These are phyloP conservation scores for Alternaria sp. DNA, from an alignment of 2,329 filamentous ascomycete species.

Conservation along the genomic window DNA sequence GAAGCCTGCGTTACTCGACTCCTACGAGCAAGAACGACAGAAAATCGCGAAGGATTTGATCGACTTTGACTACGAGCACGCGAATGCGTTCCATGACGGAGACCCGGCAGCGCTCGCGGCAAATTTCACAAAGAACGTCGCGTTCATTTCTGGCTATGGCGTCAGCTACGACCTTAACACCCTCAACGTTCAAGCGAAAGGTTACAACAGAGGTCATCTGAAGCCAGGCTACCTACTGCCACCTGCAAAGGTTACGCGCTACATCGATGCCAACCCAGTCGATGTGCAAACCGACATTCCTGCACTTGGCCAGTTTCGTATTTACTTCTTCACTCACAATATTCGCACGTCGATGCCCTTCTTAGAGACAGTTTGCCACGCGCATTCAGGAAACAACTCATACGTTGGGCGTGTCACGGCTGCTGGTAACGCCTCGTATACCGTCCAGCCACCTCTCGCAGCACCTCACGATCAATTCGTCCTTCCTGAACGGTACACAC, in stretches of 20 bases:
- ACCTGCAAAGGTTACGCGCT: slow-evolving; percentile 76
- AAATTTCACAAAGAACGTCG: slow-evolving; percentile 75
- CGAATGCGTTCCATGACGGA: slow-evolving; percentile 65
- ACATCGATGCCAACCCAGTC: slow-evolving; percentile 80
- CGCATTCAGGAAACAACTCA: slow-evolving; percentile 61
- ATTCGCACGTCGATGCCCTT: slow-evolving; percentile 65
- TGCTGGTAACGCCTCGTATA: slow-evolving; percentile 70
- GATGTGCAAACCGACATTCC: slow-evolving; percentile 82
- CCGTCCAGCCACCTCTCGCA: slow-evolving; percentile 64
- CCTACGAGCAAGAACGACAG: slow-evolving; percentile 54
- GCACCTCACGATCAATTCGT: slow-evolving; percentile 72
- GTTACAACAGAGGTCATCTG: slow-evolving; percentile 57
- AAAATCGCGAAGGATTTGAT: slow-evolving; percentile 57
- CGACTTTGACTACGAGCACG: slow-evolving; percentile 59
- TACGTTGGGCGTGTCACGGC: slow-evolving; percentile 68
- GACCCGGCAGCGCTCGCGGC: slow-evolving; percentile 70
- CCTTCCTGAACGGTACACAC: slow-evolving; percentile 73
- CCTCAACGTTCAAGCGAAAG: slow-evolving; percentile 67
- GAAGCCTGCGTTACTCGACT: slow-evolving; percentile 49
- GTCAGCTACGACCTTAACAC: slow-evolving; percentile 72
- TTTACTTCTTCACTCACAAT: slow-evolving; percentile 75
- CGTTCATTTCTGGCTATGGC: slow-evolving; percentile 77
- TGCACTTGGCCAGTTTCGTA: slow-evolving; percentile 78
- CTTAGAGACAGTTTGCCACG: slow-evolving; percentile 66
- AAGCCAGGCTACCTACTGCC: slow-evolving; percentile 61